A percentile compares a stretch with the other conserved stretches of the same genome.
These are phyloP conservation scores for Penicillium polonicum DNA, from an alignment of 2,329 filamentous ascomycete genomes.

Conservation along the genomic window DNA sequence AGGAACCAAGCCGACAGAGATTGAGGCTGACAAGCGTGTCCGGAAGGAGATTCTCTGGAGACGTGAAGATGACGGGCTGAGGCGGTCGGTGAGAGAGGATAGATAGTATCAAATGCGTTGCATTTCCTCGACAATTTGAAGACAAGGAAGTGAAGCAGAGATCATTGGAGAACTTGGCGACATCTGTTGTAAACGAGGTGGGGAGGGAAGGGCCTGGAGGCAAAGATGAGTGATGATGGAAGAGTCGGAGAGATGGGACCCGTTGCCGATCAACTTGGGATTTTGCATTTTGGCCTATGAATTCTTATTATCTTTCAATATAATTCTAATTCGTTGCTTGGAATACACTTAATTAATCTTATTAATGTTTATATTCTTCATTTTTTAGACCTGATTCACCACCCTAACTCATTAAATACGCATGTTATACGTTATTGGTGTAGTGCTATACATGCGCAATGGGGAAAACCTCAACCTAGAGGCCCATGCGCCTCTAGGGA, in stretches of 20 bases:
- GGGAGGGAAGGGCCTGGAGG: conserved; percentile 5
- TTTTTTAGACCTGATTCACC: not conserved
- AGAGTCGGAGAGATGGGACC: conserved; percentile 29
- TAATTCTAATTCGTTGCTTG: not conserved
- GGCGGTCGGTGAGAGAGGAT: conserved; percentile 19
- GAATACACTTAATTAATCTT: not conserved
- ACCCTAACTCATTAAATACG: not conserved
- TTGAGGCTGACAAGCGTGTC: conserved; percentile 8
- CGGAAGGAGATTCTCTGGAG: conserved; percentile 16
- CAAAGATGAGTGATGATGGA: conserved; percentile 13
- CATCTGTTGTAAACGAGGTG: conserved; percentile 13
- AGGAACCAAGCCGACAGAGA: conserved; percentile 2
- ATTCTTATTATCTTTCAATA: not conserved
- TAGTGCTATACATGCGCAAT: not conserved
- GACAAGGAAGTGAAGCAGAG: conserved; percentile 9
- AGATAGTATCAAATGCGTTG: conserved; percentile 17
- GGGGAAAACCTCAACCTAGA: not conserved
- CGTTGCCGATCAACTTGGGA: conserved; percentile 13
- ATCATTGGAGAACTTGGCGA: conserved; percentile 14
- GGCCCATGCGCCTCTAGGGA: not conserved
- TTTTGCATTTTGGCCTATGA: not conserved
- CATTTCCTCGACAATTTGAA: conserved; percentile 20
- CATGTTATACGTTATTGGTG: not conserved
- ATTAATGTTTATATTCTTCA: not conserved
- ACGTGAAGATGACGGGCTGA: conserved; percentile 27